Evolutionary conservation across 768 basidiomycete genomes (phyloP).

Genomic region (Mycena indigotica): DNA sequence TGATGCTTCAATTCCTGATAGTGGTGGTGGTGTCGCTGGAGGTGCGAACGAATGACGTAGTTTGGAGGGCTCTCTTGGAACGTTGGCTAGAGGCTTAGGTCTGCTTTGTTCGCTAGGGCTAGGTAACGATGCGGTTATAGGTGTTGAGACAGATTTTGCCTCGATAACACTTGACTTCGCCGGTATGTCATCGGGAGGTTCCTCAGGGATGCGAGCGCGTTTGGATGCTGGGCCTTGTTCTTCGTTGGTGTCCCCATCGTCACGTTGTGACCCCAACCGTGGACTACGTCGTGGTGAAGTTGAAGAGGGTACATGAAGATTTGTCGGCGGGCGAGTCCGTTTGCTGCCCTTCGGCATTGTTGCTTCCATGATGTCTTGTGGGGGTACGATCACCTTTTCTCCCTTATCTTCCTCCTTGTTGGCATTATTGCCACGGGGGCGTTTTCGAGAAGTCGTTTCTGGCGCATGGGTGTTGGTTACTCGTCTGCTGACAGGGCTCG

Average conservation of each 20-base stretch:
- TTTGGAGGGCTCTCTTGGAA: conserved; percentile 79
- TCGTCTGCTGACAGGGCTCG: conserved; percentile 55
- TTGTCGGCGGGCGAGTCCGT: conserved; percentile 69
- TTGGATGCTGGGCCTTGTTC: conserved; percentile 32
- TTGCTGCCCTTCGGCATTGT: conserved; percentile 81
- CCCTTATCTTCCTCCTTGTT: conserved; percentile 30
- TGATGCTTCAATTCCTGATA: conserved; percentile 17
- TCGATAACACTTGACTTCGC: background rate
- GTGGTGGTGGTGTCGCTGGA: conserved; percentile 29
- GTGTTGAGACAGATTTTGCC: background rate
- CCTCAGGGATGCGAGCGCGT: conserved; percentile 6
- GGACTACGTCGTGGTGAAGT: conserved; percentile 15
- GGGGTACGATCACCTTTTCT: conserved; percentile 43
- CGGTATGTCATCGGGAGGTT: conserved; percentile 1
- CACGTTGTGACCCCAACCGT: conserved; percentile 36
- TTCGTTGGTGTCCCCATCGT: conserved; percentile 31
- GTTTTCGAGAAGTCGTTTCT: conserved; percentile 45
- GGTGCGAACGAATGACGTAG: conserved; percentile 53
- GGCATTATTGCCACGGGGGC: conserved; percentile 44
- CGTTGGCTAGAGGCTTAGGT: conserved; percentile 32
- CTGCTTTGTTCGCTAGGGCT: conserved; percentile 19
- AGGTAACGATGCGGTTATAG: conserved; percentile 1
- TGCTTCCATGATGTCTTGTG: conserved; percentile 75
- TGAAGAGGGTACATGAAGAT: conserved; percentile 13
- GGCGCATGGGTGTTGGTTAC: conserved; percentile 42